Evolutionary conservation across 2,329 filamentous ascomycete species (phyloP), one percentile per base, ranked within the genome.

Genomic region (Sporothrix luriei): DNA sequence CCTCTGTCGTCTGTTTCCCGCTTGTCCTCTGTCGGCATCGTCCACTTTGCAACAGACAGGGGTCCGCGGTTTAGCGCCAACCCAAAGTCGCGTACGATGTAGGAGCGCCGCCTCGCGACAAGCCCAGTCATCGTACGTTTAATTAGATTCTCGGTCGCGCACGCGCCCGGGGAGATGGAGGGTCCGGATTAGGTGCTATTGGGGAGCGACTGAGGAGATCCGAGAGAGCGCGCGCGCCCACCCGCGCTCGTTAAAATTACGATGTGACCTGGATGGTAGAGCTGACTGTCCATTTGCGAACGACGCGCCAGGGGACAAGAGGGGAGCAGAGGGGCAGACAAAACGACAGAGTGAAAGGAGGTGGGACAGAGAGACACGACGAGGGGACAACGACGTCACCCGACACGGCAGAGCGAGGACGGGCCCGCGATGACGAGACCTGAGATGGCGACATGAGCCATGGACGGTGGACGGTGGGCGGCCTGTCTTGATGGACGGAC

Each of bases 81-180:
- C 62, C 52, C 46, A 46, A 10, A 46, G 51, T 55, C 38, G 64
- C 64, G 51, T 43, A 38, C 49, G 29, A 55, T 49, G 51, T 43
- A 38, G 64, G 29, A 55, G 49, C 33, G 64, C 24, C 59, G 40
- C 64, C 26, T 51, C 62, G 29, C 43, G 19, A 24, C 14, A 9
- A 29, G 21, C 24, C n/a, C 21, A 49, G n/a, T n/a, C n/a, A n/a
- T n/a, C n/a, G n/a, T 19, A 66, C 33, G 66, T 68, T 68, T 49
- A 68, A 68, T 68, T 68, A 59, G 66, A 68, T 68, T 68, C 29
- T 26, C 40, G 13, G 51, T 55, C 21, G 40, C 38, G 65, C 51
- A 55, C 52, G 64, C 64, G 49, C 46, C 43, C 46, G 5, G 19
- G 48, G 66, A 16, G 38, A 59, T 38, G 66, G 54, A 59, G 54